Evolutionary conservation across 2,329 filamentous ascomycete genomes (phyloP).

Genomic region (Aphanoascus verrucosus): DNA sequence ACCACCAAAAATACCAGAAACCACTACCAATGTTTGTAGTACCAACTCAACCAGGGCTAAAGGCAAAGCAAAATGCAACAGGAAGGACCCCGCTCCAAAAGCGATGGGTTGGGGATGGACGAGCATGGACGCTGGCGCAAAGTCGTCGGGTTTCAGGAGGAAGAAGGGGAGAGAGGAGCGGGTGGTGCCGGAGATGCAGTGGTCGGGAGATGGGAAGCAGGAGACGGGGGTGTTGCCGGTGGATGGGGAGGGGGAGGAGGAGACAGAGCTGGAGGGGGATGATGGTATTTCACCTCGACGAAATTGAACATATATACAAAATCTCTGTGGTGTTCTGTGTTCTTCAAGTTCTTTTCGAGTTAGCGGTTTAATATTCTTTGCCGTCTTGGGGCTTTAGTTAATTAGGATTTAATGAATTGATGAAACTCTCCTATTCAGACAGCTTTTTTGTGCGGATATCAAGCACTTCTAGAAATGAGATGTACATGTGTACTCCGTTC

Average conservation of each 20-base stretch:
- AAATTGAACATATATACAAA: no score
- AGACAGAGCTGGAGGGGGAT: constrained; percentile 3
- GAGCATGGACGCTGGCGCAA: not conserved
- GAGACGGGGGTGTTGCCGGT: constrained; percentile 12
- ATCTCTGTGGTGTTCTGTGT: no score
- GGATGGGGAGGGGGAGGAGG: not conserved
- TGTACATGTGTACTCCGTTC: no score
- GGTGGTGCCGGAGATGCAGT: not conserved
- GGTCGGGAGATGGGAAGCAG: constrained; percentile 12
- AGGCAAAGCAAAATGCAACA: not conserved
- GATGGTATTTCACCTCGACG: no score
- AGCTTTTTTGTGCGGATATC: not conserved
- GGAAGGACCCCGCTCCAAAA: not conserved
- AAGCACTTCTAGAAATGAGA: no score
- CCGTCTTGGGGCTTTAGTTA: not conserved
- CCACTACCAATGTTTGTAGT: no score
- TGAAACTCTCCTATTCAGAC: not conserved
- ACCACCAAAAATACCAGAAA: no score
- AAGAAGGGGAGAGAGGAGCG: constrained; percentile 6
- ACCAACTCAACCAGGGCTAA: no score
- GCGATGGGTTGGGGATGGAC: constrained; percentile 7
- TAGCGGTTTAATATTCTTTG: no score
- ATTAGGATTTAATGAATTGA: not conserved
- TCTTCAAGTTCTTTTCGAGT: no score
- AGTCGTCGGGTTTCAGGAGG: constrained; percentile 2